These are phyloP conservation scores for Aspergillus caelatus DNA, from an alignment of 2,329 filamentous ascomycete species.

Conservation along the genomic window DNA sequence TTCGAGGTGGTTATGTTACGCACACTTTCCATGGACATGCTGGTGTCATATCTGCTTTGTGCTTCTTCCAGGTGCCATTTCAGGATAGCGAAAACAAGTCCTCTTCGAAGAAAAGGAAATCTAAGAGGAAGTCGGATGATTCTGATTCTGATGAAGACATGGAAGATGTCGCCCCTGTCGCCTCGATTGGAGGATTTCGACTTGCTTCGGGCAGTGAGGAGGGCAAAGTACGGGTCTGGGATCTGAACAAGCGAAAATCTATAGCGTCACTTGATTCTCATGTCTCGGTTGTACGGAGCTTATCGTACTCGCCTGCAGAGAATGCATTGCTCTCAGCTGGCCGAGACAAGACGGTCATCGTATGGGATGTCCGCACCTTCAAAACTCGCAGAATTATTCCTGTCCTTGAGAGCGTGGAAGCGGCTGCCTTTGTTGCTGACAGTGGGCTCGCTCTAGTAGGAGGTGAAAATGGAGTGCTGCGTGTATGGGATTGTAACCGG, in stretches of 20 bases:
- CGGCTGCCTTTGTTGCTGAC: slow-evolving; percentile 74
- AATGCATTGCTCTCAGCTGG: slow-evolving; percentile 80
- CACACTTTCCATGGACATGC: slow-evolving; percentile 95
- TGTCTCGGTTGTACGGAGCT: slow-evolving; percentile 85
- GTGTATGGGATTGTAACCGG: slow-evolving; percentile 78
- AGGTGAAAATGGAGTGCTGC: slow-evolving; percentile 78
- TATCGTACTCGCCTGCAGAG: slow-evolving; percentile 78
- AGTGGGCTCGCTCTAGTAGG: slow-evolving; percentile 78
- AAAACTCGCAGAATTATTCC: slow-evolving; percentile 79
- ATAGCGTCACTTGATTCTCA: slow-evolving; percentile 84
- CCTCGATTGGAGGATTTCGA: slow-evolving; percentile 64
- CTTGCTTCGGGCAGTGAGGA: slow-evolving; percentile 92
- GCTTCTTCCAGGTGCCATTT: slow-evolving; percentile 79
- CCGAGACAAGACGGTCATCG: slow-evolving; percentile 89
- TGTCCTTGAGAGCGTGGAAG: slow-evolving; percentile 82
- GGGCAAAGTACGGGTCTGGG: slow-evolving; percentile 88
- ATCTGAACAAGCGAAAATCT: slow-evolving; percentile 79
- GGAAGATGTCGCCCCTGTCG: slow-evolving; percentile 43
- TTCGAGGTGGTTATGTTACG: slow-evolving; percentile 84
- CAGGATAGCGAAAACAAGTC: slow-evolving; percentile 44
- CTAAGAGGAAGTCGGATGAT: slow-evolving; percentile 31
- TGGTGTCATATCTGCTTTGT: slow-evolving; percentile 84
- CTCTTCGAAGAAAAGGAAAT: slow-evolving; percentile 50
- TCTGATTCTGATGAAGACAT: slow-evolving; percentile 47
- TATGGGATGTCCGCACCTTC: slow-evolving; percentile 89